These are phyloP conservation scores for Botrytis pseudocinerea DNA, from an alignment of 2,329 filamentous ascomycete genomes.

Conservation along the genomic window DNA sequence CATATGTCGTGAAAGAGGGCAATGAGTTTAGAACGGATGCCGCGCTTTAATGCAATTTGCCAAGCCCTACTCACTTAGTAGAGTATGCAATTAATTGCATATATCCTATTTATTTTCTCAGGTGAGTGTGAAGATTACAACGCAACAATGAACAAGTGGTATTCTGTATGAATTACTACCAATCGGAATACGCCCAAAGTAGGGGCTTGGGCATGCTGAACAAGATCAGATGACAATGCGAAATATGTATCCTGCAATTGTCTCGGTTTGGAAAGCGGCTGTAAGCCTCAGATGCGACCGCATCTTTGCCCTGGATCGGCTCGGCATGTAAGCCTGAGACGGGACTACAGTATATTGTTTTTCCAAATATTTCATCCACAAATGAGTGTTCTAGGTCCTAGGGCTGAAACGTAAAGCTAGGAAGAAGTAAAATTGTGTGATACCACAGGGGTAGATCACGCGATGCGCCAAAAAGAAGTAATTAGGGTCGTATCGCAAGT, in stretches of 20 bases:
- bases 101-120: not conserved
- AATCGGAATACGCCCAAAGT: slow-evolving; percentile 3
- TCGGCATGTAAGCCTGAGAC: not conserved
- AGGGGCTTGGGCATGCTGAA: not conserved
- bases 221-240: not conserved
- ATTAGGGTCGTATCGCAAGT: not conserved
- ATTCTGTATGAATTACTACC: not conserved
- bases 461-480: not conserved
- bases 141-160: not conserved
- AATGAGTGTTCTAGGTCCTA: not conserved
- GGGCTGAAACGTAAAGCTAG: slow-evolving; percentile 7
- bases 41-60: not conserved
- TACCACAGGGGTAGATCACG: not conserved
- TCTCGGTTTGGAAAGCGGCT: not conserved
- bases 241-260: not conserved
- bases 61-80: not conserved
- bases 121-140: not conserved
- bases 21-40: not conserved
- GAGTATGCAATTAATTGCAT: not conserved
- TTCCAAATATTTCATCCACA: not conserved
- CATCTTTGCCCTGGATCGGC: not conserved
- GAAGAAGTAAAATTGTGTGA: not conserved
- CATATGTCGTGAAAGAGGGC: not conserved
- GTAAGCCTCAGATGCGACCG: not conserved
- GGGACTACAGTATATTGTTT: not conserved